A percentile compares a stretch with the other conserved stretches of the same genome.
Conservation (phyloP, 306 rosid genomes). For the Fagus crenata region DNA sequence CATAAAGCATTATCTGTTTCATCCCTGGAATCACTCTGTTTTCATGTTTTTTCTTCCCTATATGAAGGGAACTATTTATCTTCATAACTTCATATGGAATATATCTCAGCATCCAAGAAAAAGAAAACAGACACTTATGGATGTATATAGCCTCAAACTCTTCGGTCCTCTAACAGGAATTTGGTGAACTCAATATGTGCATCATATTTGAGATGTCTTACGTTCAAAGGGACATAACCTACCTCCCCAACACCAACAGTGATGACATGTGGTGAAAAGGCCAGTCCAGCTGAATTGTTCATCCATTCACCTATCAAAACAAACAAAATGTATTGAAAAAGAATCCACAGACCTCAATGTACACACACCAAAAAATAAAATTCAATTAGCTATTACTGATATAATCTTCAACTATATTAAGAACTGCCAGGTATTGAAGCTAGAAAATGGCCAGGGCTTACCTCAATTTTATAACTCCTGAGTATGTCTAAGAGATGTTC, state of each 20-base stretch:
- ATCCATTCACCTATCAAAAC: constrained; percentile 87
- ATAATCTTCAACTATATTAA: not conserved
- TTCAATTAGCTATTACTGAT: constrained; percentile 6
- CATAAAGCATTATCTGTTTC: not conserved
- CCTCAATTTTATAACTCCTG: constrained; percentile 7
- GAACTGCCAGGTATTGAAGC: constrained; percentile 1
- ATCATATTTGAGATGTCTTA: constrained; percentile 15
- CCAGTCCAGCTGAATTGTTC: constrained; percentile 91
- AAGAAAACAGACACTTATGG: not conserved
- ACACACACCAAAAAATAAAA: constrained; percentile 3
- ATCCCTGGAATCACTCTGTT: not conserved
- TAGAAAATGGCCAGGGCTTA: not conserved
- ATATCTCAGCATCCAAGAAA: not conserved
- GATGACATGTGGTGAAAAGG: constrained; percentile 93
- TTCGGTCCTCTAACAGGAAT: not conserved
- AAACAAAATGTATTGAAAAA: constrained; percentile 11
- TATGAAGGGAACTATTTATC: no score
- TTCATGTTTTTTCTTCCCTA: not conserved
- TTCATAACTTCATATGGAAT: not conserved
- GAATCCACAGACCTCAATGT: constrained; percentile 19
- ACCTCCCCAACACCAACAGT: constrained; percentile 82
- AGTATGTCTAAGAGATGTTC: constrained; percentile 18
- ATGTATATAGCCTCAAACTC: not conserved
- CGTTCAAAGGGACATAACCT: constrained; percentile 23
- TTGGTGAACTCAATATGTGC: not conserved